A percentile compares a stretch with the other conserved stretches of the same genome.
Conservation (phyloP, 208 protist species). For the Leishmania tropica region DNA sequence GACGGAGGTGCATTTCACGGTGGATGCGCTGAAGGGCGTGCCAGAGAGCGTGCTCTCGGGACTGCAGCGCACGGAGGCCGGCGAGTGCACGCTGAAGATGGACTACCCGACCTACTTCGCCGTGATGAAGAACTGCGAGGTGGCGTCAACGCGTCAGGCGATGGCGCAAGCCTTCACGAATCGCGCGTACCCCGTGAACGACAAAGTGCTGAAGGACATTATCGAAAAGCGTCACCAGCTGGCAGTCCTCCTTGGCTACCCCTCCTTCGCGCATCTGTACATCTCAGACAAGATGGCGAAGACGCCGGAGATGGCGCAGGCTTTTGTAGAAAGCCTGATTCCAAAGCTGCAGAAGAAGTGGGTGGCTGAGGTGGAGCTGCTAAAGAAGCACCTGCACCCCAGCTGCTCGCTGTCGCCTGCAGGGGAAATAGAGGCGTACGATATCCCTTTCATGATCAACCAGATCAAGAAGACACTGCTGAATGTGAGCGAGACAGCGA, state of each 20-base stretch:
- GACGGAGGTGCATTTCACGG: slow-evolving; percentile 50
- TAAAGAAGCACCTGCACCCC: slow-evolving; percentile 70
- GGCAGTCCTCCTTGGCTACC: slow-evolving; percentile 61
- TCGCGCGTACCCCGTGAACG: slow-evolving; percentile 75
- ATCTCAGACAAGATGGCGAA: slow-evolving; percentile 87
- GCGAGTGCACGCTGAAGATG: slow-evolving; percentile 66
- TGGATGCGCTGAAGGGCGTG: slow-evolving; percentile 67
- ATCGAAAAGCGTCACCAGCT: slow-evolving; percentile 76
- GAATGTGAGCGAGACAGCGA: slow-evolving; percentile 80
- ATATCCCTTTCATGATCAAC: slow-evolving; percentile 86
- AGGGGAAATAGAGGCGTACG: slow-evolving; percentile 66
- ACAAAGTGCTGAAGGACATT: slow-evolving; percentile 57
- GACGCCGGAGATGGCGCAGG: slow-evolving; percentile 55
- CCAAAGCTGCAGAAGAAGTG: slow-evolving; percentile 82
- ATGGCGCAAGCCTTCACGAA: slow-evolving; percentile 72
- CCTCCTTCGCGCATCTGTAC: slow-evolving; percentile 71
- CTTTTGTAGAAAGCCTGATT: slow-evolving; percentile 71
- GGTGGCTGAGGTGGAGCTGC: slow-evolving; percentile 54
- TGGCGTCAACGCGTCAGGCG: slow-evolving; percentile 64
- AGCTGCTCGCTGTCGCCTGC: slow-evolving; percentile 70
- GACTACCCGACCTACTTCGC: slow-evolving; percentile 90
- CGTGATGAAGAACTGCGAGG: slow-evolving; percentile 85
- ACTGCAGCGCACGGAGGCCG: slow-evolving; percentile 42
- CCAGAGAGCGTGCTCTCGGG: slow-evolving; percentile 48
- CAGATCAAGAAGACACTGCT: slow-evolving; percentile 79